Base-by-base conservation (phyloP, 805 yeast genomes). In the Metahyphopichia silvanorum region DNA sequence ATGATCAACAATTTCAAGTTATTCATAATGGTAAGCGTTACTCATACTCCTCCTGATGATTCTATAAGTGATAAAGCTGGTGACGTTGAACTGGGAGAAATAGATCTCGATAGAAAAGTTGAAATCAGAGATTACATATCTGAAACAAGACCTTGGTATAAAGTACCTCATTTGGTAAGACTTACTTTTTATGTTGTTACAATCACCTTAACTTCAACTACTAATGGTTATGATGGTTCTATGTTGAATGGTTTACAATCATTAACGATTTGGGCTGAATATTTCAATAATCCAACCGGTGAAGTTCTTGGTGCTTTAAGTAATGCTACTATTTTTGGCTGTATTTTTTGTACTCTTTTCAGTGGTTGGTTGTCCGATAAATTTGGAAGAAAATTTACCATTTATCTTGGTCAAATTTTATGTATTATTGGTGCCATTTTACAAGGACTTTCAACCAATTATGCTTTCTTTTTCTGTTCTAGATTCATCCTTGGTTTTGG, bases 401-500 rank as follows among this genome's bases (percentile, higher is more conserved):
- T 55, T 24, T 20, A 44, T 13, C 14, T 44, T 24, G 69, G 69
- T 21, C 51, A 51, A 30, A 4, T 31, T 6, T 16, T 62, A 19
- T 36, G 47, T 17, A 29, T 62, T 20, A 18, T 62, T n/a, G 70
- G 70, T 18, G 54, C 66, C 17, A 49, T 63, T 13, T 49, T 63
- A 33, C 69, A 63, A 46, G 67, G 67, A 29, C 40, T 44, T 11
- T 52, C 64, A n/a, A 53, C 53, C 22, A 54, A 53, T 33, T 63
- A 55, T 49, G 63, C 48, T 0, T 56, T 59, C 46, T 66, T 71
- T 46, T 53, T 73, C 18, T 67, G 47, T 12, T 49, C 72, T 0
- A 63, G 82, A 59, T 47, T 76, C 27, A 38, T 76, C 25, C 43
- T 75, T 32, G 81, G 81, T 43, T 42, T 64, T 25, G 79, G 79